Base-by-base conservation (phyloP, 371 early-diverging fungal species). In the Mortierella sp. region DNA sequence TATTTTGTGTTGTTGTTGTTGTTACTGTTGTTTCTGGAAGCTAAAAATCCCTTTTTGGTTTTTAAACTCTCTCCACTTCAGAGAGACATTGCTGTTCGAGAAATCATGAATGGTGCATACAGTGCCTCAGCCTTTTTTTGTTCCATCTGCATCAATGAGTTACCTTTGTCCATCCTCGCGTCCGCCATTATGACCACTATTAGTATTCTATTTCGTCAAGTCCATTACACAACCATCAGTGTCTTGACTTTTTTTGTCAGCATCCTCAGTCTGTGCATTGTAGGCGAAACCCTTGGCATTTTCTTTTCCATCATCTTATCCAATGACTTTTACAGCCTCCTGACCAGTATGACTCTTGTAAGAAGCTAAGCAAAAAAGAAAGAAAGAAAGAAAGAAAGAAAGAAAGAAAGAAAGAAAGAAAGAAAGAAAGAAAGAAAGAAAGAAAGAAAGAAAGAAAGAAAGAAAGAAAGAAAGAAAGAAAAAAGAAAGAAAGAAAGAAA, bases 21-120 rank as follows among this genome's bases (percentile, higher is more conserved):
- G n/a, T n/a, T n/a, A n/a, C n/a, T n/a, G n/a, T n/a, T n/a, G n/a
- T n/a, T n/a, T n/a, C n/a, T n/a, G n/a, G n/a, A n/a, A n/a, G n/a
- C n/a, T n/a, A n/a, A n/a, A n/a, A n/a, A n/a, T n/a, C 9, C 9
- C 37, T 6, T 7, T 50, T 50, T 50, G 12, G 4, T 19, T 15
- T 51, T 57, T 12, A n/a, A n/a, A 7, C 16, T 21, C 23, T 43
- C 48, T 16, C 18, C 19, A 15, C 26, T 21, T 26, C 14, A 75
- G 71, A 46, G 68, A 45, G 61, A 60, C 2, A 44, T 75, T 18
- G 75, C 75, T 0, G 63, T 63, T 50, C 61, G 67, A 7, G 75
- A 75, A 57, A 66, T 75, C 29, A 66, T 70, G 23, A 66, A 70
- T 18, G 75, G 70, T 6, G 9, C 56, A 3, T 75, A 75, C 46